These are phyloP conservation scores for Daedalea quercina DNA, from an alignment of 768 basidiomycete species.

Conservation along the genomic window DNA sequence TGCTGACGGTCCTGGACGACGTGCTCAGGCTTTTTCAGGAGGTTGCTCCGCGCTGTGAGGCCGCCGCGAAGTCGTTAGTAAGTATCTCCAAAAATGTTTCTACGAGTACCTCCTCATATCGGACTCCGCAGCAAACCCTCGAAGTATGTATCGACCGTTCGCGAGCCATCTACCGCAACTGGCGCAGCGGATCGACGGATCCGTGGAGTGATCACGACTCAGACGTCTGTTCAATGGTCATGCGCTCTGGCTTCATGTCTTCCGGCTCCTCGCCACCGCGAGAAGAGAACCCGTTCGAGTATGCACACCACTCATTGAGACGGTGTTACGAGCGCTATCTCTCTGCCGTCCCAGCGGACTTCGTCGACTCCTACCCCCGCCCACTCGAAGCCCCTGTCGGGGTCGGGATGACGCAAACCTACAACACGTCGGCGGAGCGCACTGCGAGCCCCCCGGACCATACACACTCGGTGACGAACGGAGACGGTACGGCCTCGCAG, in stretches of 20 bases:
- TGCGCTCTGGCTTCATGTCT: constrained; percentile 14
- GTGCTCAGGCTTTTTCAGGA: constrained; percentile 51
- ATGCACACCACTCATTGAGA: constrained; percentile 17
- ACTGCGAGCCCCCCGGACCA: background rate
- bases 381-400: background rate
- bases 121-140: constrained; percentile 39
- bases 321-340: constrained; percentile 16
- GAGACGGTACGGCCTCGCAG: background rate
- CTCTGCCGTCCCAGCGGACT: constrained; percentile 8
- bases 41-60: constrained; percentile 52
- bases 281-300: constrained; percentile 15
- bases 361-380: background rate
- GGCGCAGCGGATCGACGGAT: constrained; percentile 21
- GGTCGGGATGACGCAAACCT: constrained; percentile 2
- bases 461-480: background rate
- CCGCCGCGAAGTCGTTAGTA: constrained; percentile 54
- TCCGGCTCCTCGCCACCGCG: background rate
- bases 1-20: constrained; percentile 53
- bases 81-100: constrained; percentile 15
- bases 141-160: constrained; percentile 50
- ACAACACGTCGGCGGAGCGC: constrained; percentile 7
- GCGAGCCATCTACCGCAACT: constrained; percentile 37
- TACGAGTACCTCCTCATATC: background rate
- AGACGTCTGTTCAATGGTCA: constrained; percentile 18
- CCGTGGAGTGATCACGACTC: background rate